Conservation (phyloP, 108 stramenopile genomes). For the Cyclotella baltica region DNA sequence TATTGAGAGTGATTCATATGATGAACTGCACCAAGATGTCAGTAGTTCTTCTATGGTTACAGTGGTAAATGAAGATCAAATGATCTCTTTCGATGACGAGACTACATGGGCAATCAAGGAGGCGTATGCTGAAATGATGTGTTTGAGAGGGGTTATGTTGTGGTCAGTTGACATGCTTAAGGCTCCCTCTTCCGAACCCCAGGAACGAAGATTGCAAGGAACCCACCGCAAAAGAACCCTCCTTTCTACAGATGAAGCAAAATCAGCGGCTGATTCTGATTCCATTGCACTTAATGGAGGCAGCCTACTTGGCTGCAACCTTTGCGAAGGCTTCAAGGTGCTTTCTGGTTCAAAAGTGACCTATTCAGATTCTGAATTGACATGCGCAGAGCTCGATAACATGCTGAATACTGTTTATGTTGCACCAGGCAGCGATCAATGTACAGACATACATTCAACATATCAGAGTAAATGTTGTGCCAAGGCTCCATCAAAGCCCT, state of each 20-base stretch:
- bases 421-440: conserved; percentile 35
- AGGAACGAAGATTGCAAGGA: neutral
- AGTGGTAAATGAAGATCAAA: conserved; percentile 48
- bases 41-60: conserved; percentile 55
- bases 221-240: conserved; percentile 3
- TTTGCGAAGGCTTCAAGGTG: conserved; percentile 29
- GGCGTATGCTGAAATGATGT: conserved; percentile 60
- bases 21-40: conserved; percentile 47
- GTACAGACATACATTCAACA: conserved; percentile 24
- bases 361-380: conserved; percentile 26
- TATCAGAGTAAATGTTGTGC: conserved; percentile 32
- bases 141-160: conserved; percentile 55
- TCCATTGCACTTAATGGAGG: conserved; percentile 19
- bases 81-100: conserved; percentile 56
- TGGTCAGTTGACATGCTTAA: conserved; percentile 63
- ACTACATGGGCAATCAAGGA: conserved; percentile 56
- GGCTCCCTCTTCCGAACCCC: conserved; percentile 23
- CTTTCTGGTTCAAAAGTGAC: conserved; percentile 22
- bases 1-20: conserved; percentile 44
- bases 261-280: neutral
- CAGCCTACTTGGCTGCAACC: conserved; percentile 28
- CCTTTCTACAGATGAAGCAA: neutral
- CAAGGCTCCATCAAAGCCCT: conserved; percentile 26
- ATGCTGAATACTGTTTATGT: conserved; percentile 37
- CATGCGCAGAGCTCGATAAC: conserved; percentile 36